phyloP scores from a whole-genome alignment of 2,329 filamentous ascomycete species.

The Zasmidium cellare region DNA sequence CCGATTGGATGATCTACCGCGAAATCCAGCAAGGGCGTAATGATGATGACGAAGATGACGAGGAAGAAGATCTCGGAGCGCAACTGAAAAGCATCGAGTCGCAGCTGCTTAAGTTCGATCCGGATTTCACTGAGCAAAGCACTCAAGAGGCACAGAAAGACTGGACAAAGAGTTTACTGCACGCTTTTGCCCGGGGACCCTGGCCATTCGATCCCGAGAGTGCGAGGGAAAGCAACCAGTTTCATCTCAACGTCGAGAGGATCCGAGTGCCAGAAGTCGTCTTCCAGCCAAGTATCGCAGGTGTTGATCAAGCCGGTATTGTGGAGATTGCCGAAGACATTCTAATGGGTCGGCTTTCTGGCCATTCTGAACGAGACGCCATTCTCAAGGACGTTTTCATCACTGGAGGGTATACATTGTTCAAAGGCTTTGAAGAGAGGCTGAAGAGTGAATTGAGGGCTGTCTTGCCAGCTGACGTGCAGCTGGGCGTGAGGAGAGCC shows the following conservation, averaged over 20 bases:
- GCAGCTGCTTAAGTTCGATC: constrained; percentile 83
- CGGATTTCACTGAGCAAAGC: constrained; percentile 85
- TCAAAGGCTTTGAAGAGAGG: constrained; percentile 82
- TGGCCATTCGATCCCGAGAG: constrained; percentile 80
- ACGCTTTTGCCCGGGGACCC: constrained; percentile 86
- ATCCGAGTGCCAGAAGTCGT: constrained; percentile 99
- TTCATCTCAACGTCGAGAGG: constrained; percentile 98
- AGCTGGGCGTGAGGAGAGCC: constrained; percentile 71
- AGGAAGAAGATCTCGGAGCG: constrained; percentile 80
- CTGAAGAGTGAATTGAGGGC: constrained; percentile 71
- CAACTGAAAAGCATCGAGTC: constrained; percentile 76
- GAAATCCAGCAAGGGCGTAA: constrained; percentile 85
- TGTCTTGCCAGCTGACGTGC: constrained; percentile 67
- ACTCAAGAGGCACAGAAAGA: constrained; percentile 90
- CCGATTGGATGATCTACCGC: constrained; percentile 96
- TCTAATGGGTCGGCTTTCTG: constrained; percentile 72
- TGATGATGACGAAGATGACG: constrained; percentile 90
- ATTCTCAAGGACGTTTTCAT: constrained; percentile 87
- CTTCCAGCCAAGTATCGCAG: constrained; percentile 96
- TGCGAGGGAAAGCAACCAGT: constrained; percentile 77
- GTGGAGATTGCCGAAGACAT: constrained; percentile 91
- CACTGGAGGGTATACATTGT: constrained; percentile 89
- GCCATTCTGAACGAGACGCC: constrained; percentile 59
- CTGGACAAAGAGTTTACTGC: constrained; percentile 89
- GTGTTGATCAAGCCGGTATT: constrained; percentile 94